phyloP scores from a whole-genome alignment of 257 asterid species.

The Rehmannia glutinosa region DNA sequence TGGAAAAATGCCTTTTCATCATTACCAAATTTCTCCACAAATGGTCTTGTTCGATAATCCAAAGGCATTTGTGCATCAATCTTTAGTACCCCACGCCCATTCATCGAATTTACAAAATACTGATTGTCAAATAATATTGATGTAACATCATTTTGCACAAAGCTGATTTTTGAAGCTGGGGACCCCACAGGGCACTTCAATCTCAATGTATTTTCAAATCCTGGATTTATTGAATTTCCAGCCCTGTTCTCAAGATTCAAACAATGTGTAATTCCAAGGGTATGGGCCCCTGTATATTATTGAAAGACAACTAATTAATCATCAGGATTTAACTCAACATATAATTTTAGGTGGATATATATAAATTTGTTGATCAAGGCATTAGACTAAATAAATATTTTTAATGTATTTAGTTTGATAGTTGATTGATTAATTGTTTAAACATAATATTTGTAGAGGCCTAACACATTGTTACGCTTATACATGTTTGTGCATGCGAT shows the following conservation, averaged over 20 bases:
- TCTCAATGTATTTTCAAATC: constrained; percentile 3
- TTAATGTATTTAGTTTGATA: no score
- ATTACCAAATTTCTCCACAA: constrained; percentile 29
- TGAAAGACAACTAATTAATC: no score
- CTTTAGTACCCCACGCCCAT: constrained; percentile 34
- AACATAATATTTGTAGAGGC: no score
- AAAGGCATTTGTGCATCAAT: constrained; percentile 41
- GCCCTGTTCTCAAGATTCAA: constrained; percentile 20
- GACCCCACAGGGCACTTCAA: constrained; percentile 27
- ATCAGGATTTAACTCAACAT: no score
- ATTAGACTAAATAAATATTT: no score
- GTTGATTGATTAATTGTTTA: no score
- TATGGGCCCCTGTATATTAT: constrained; percentile 48
- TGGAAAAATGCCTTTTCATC: constrained; percentile 28
- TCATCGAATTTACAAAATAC: constrained; percentile 26
- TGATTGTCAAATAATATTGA: constrained; percentile 34
- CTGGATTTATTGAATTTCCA: not conserved
- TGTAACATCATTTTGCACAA: constrained; percentile 35
- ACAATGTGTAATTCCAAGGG: constrained; percentile 45
- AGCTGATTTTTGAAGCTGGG: constrained; percentile 7
- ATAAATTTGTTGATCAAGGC: no score
- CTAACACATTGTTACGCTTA: no score
- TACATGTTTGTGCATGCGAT: no score
- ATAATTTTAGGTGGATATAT: no score
- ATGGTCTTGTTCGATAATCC: constrained; percentile 35